Evolutionary conservation across 345 rosid genomes (phyloP).

Genomic region (Eucalyptus globulus): DNA sequence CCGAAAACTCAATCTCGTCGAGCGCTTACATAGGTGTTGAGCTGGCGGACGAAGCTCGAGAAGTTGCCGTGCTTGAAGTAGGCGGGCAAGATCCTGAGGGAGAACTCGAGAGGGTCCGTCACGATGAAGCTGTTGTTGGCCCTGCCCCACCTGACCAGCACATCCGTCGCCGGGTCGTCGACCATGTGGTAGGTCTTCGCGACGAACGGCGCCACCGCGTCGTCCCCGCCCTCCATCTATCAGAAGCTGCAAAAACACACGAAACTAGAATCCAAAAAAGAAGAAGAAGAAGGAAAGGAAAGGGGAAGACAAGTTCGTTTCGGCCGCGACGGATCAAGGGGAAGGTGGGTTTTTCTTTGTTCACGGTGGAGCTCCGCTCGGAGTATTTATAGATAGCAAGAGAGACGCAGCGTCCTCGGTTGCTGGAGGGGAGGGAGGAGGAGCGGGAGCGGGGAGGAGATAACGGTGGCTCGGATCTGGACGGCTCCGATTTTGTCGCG

Average conservation of each 20-base stretch:
- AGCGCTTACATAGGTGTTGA: slow-evolving; percentile 68
- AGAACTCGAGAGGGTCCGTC: slow-evolving; percentile 67
- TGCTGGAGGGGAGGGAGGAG: background rate
- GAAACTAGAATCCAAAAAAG: background rate
- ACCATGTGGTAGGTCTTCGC: slow-evolving; percentile 81
- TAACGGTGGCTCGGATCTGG: slow-evolving; percentile 15
- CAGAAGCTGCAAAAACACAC: background rate
- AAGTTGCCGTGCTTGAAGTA: slow-evolving; percentile 94
- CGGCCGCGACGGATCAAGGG: background rate
- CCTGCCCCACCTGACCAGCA: slow-evolving; percentile 67
- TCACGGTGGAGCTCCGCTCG: background rate
- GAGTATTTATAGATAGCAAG: background rate
- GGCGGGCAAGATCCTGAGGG: slow-evolving; percentile 57
- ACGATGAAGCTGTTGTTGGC: slow-evolving; percentile 77
- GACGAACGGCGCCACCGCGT: slow-evolving; percentile 55
- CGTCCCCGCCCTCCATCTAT: slow-evolving; percentile 14
- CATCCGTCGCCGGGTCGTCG: slow-evolving; percentile 58
- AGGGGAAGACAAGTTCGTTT: background rate
- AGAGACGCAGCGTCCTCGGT: background rate
- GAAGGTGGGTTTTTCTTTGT: background rate
- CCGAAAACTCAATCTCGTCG: background rate
- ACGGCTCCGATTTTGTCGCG: slow-evolving; percentile 7
- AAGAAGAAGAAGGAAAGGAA: background rate
- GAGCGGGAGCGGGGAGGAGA: background rate
- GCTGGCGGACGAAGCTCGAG: slow-evolving; percentile 89